These are phyloP conservation scores for Solanum stenotomum DNA, from an alignment of 257 asterid genomes.

Conservation along the genomic window DNA sequence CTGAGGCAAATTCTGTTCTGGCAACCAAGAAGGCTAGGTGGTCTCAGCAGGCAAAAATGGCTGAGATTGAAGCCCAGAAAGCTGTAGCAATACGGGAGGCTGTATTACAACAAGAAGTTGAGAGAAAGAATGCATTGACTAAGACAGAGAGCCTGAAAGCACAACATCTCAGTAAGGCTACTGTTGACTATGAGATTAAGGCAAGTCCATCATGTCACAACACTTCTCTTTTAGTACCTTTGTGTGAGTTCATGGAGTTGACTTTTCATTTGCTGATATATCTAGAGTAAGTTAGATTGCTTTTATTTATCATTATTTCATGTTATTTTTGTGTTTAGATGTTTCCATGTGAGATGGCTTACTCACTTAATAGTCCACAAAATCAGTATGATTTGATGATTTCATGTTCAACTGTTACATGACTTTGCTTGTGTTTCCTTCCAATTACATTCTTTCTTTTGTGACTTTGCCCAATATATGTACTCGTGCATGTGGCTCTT, in stretches of 20 bases:
- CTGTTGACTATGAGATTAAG: constrained; percentile 54
- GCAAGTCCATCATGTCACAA: neutral
- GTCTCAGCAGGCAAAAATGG: constrained; percentile 43
- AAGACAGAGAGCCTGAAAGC: constrained; percentile 51
- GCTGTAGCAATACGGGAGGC: constrained; percentile 53
- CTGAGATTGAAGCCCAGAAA: constrained; percentile 47
- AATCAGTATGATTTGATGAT: neutral
- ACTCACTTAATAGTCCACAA: neutral
- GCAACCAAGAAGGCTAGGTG: constrained; percentile 57
- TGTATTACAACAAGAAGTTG: constrained; percentile 47
- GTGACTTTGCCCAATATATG: neutral
- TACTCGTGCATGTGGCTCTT: neutral
- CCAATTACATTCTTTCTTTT: neutral
- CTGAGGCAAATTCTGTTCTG: constrained; percentile 36
- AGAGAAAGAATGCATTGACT: constrained; percentile 44
- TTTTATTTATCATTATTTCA: neutral
- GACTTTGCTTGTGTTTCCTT: neutral
- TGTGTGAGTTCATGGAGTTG: neutral
- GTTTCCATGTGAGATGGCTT: neutral
- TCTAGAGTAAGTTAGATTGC: neutral
- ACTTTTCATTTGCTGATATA: neutral
- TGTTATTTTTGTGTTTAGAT: neutral
- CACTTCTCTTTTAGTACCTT: neutral
- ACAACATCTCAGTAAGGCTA: constrained; percentile 38
- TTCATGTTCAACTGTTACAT: neutral